These are phyloP conservation scores for Diaporthe vaccinii DNA, from an alignment of 2,329 filamentous ascomycete genomes.

Conservation along the genomic window DNA sequence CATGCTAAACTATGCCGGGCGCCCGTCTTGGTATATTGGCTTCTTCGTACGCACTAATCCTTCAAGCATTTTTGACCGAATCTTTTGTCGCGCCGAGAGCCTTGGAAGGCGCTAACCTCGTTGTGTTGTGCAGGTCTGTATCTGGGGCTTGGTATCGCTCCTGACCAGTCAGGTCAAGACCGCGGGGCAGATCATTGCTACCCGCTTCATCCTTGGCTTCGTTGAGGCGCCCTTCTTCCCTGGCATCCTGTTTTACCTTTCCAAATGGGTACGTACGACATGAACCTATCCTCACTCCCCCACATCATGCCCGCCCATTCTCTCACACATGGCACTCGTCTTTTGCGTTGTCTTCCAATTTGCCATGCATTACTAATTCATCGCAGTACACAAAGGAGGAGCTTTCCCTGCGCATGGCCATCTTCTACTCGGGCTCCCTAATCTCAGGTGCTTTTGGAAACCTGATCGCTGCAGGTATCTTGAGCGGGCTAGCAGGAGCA, in stretches of 20 bases:
- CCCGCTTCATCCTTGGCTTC: conserved; percentile 55
- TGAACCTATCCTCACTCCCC: no score
- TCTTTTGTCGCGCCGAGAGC: neutral
- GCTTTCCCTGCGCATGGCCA: conserved; percentile 39
- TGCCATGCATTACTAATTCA: neutral
- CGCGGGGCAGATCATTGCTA: conserved; percentile 51
- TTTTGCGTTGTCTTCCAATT: no score
- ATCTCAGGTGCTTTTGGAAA: conserved; percentile 40
- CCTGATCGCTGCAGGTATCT: conserved; percentile 38
- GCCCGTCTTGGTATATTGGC: conserved; percentile 50
- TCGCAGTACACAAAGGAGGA: conserved; percentile 38
- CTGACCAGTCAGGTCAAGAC: conserved; percentile 52
- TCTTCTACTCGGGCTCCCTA: conserved; percentile 38
- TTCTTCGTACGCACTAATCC: conserved; percentile 51
- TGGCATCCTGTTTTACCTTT: conserved; percentile 44
- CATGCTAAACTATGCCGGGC: conserved; percentile 49
- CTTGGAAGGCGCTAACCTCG: conserved; percentile 15
- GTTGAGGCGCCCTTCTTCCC: conserved; percentile 59
- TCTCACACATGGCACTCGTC: neutral
- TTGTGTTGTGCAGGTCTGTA: conserved; percentile 1
- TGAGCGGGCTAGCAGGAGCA: conserved; percentile 34
- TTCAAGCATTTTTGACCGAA: neutral
- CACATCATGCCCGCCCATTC: neutral
- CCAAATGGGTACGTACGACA: conserved; percentile 34
- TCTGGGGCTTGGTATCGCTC: conserved; percentile 44